Percentiles rank a stretch among this genome's conserved stretches.
These are phyloP conservation scores for Dillenia turbinata DNA, from an alignment of 164 flowering plant species.

Conservation along the genomic window DNA sequence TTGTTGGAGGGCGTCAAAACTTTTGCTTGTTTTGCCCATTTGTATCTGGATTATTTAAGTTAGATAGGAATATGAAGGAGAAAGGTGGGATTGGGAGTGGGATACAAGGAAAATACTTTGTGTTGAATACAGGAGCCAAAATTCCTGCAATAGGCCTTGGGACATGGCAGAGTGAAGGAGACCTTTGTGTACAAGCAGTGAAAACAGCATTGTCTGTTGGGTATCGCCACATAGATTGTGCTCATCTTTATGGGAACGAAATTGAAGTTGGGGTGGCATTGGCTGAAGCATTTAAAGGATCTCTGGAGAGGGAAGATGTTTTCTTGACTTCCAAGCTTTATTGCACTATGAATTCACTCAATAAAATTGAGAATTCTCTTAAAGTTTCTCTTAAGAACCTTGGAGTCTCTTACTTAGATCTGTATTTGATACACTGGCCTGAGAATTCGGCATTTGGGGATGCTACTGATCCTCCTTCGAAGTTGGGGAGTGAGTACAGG, in stretches of 20 bases:
- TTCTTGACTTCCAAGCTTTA: constrained; percentile 64
- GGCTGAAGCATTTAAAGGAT: constrained; percentile 40
- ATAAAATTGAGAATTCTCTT: constrained; percentile 60
- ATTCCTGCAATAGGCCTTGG: constrained; percentile 72
- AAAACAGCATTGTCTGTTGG: constrained; percentile 53
- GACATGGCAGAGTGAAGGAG: constrained; percentile 79
- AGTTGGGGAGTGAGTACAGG: constrained; percentile 50
- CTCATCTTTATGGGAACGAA: constrained; percentile 73
- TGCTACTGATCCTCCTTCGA: constrained; percentile 68
- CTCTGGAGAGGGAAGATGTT: constrained; percentile 53
- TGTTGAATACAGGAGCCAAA: constrained; percentile 43
- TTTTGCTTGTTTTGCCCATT: too few relatives aligned
- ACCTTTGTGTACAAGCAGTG: constrained; percentile 57
- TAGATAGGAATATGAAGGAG: too few relatives aligned
- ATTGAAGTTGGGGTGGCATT: constrained; percentile 61
- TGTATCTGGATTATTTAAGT: too few relatives aligned
- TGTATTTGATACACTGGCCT: constrained; percentile 72
- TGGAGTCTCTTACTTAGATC: constrained; percentile 59
- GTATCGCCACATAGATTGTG: constrained; percentile 68
- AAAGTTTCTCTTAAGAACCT: constrained; percentile 61
- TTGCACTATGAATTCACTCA: constrained; percentile 50
- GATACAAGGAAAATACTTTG: too few relatives aligned
- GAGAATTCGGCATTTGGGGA: constrained; percentile 61
- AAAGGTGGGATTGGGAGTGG: too few relatives aligned
- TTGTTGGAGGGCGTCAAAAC: too few relatives aligned